A percentile compares a stretch with the other conserved stretches of the same genome.
Evolutionary conservation across 164 flowering plant genomes (phyloP).

Genomic region (Litsea cubeba): DNA sequence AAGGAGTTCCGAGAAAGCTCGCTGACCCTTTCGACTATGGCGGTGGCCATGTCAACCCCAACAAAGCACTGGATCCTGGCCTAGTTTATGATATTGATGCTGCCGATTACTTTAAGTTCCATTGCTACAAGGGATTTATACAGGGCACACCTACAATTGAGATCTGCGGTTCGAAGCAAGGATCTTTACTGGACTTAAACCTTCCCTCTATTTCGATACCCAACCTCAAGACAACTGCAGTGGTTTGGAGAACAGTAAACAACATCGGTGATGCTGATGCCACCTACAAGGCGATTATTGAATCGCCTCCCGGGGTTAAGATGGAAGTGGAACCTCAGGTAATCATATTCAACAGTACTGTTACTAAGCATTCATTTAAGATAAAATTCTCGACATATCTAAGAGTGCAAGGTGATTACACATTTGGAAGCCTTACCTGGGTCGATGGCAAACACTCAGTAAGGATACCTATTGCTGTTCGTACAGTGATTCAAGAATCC

Average conservation of each 20-base stretch:
- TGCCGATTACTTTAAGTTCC: constrained; percentile 19
- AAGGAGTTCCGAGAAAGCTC: constrained; percentile 25
- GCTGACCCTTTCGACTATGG: constrained; percentile 45
- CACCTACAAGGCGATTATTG: constrained; percentile 25
- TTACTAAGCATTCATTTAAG: constrained; percentile 31
- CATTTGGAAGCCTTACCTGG: constrained; percentile 48
- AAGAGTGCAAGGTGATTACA: constrained; percentile 35
- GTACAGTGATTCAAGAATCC: background rate
- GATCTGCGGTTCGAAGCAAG: background rate
- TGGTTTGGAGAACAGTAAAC: constrained; percentile 35
- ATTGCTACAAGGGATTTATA: too few relatives aligned
- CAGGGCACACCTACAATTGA: too few relatives aligned
- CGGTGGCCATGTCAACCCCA: constrained; percentile 36
- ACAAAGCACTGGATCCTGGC: constrained; percentile 39
- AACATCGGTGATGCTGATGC: constrained; percentile 34
- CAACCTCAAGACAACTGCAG: constrained; percentile 22
- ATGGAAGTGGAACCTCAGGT: constrained; percentile 37
- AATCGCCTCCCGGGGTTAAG: constrained; percentile 37
- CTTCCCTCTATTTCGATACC: constrained; percentile 50
- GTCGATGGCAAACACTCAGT: constrained; percentile 38
- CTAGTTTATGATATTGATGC: constrained; percentile 29
- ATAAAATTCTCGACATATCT: constrained; percentile 24
- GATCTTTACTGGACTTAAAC: constrained; percentile 25
- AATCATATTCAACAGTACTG: constrained; percentile 35
- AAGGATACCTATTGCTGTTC: constrained; percentile 27